Evolutionary conservation across 2,329 filamentous ascomycete species (phyloP).

Genomic region (Knufia petricola): DNA sequence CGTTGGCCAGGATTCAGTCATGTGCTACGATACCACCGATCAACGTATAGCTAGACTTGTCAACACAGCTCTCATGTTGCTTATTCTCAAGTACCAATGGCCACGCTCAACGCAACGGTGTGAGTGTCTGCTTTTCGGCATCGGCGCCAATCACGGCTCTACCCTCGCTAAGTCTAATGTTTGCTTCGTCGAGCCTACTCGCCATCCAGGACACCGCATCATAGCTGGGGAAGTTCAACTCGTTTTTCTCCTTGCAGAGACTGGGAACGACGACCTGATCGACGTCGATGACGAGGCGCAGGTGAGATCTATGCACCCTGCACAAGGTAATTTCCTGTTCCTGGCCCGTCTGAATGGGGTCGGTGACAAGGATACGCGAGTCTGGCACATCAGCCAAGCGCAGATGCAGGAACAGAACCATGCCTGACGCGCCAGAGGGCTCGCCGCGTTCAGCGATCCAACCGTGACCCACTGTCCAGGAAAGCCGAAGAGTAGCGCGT

Average conservation of each 20-base stretch:
- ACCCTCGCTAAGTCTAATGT: background rate
- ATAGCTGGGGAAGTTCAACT: conserved; percentile 3
- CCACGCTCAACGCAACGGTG: background rate
- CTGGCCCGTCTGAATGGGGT: background rate
- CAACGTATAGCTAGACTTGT: conserved; percentile 4
- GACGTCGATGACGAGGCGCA: conserved; percentile 7
- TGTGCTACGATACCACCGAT: conserved; percentile 1
- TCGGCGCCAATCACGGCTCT: background rate
- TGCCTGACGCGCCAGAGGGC: background rate
- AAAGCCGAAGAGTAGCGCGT: conserved; percentile 20
- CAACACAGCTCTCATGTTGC: conserved; percentile 7
- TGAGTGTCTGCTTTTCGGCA: background rate
- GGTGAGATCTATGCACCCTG: background rate
- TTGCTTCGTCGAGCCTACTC: background rate
- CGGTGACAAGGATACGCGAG: conserved; percentile 5
- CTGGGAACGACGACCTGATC: conserved; percentile 4
- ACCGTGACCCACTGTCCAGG: background rate
- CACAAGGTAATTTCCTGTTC: conserved; percentile 8
- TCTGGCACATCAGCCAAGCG: conserved; percentile 1
- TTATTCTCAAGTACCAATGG: conserved; percentile 5
- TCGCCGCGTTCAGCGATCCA: conserved; percentile 7
- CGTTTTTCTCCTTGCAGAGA: background rate
- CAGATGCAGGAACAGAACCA: conserved; percentile 9
- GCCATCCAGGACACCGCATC: conserved; percentile 3
- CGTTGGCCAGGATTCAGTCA: conserved; percentile 1